Base-by-base conservation (phyloP, 1,284 basidiomycete species). In the Apiotrichum gamsii region DNA sequence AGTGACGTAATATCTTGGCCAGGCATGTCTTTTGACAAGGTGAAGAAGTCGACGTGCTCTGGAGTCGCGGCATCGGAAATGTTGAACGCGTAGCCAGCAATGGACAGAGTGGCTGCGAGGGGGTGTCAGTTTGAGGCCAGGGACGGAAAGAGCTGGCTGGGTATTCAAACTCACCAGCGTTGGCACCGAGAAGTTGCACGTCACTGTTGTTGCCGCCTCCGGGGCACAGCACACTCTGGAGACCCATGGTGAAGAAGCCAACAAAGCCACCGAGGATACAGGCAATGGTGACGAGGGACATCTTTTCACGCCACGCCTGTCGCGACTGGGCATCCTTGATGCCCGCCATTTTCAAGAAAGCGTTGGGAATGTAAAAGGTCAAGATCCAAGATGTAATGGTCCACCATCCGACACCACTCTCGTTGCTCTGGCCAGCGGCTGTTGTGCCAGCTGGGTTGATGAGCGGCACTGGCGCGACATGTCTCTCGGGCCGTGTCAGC, bases 241-340 rank as follows among this genome's bases (percentile, higher is more conserved):
- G 82, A 16, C 93, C 95, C 65, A 99, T 89, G 38, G 95, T 98
- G 50, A 86, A 79, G 72, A 97, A 99, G 9, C 88, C 94, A 43
- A 97, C 81, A 39, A 79, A 72, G 19, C 77, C 84, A 58, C 91
- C 95, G 20, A 96, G 73, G 20, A 89, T 28, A 49, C 82, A 60
- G 44, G 90, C 87, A 63, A 95, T 84, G 70, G 85, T 82, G 69
- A 91, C 96, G 8, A 99, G 79, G 6, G 91, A 82, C 51, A 96
- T 82, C 77, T 98, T 99, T 74, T 99, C 95, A 60, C 95, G 81
- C 95, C 95, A 99, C 1, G 95, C 95, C 73, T 96, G 89, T 56
- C 82, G 78, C 50, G 82, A 77, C 43, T 80, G 76, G 65, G 80
- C 79, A 68, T 91, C 88, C 63, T 81, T 84, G 69, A 97, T 78